Conservation (phyloP, 2,329 filamentous ascomycete genomes). For the Myriosclerotinia curreyana region DNA sequence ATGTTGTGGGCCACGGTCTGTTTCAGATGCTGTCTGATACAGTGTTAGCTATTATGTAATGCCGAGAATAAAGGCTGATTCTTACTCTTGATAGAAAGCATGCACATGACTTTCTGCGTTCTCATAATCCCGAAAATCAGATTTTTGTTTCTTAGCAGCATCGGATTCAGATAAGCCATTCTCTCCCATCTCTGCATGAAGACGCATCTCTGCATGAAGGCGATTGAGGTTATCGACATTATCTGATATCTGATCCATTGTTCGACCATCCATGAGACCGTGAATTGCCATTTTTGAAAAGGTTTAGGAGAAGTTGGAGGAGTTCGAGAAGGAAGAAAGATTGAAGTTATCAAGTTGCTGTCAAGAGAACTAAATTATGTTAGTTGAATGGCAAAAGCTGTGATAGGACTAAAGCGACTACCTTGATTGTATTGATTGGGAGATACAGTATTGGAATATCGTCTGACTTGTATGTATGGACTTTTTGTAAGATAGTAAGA, state of each 20-base stretch:
- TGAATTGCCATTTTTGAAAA: neutral
- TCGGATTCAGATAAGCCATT: slow-evolving; percentile 57
- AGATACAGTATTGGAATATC: no score
- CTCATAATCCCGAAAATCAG: slow-evolving; percentile 77
- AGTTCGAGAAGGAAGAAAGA: no score
- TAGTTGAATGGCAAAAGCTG: neutral
- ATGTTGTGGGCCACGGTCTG: slow-evolving; percentile 84
- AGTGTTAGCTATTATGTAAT: slow-evolving; percentile 5
- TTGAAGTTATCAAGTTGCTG: neutral
- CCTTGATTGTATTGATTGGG: neutral
- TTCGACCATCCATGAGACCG: slow-evolving; percentile 27
- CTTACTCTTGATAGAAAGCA: slow-evolving; percentile 70
- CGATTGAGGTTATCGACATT: slow-evolving; percentile 56
- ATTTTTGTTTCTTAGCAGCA: slow-evolving; percentile 74
- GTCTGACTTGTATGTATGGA: neutral
- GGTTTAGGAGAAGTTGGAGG: no score
- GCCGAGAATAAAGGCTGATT: neutral
- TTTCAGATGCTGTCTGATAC: slow-evolving; percentile 55
- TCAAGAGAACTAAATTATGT: neutral
- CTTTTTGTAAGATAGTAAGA: no score
- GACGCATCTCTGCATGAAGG: slow-evolving; percentile 43
- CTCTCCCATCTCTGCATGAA: slow-evolving; percentile 32
- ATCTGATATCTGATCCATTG: slow-evolving; percentile 47
- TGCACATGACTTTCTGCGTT: slow-evolving; percentile 81
- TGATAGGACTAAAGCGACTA: neutral